Evolutionary conservation across 2,329 filamentous ascomycete genomes (phyloP), one percentile per base, ranked within the genome.

Genomic region (Neospermospora avenae): DNA sequence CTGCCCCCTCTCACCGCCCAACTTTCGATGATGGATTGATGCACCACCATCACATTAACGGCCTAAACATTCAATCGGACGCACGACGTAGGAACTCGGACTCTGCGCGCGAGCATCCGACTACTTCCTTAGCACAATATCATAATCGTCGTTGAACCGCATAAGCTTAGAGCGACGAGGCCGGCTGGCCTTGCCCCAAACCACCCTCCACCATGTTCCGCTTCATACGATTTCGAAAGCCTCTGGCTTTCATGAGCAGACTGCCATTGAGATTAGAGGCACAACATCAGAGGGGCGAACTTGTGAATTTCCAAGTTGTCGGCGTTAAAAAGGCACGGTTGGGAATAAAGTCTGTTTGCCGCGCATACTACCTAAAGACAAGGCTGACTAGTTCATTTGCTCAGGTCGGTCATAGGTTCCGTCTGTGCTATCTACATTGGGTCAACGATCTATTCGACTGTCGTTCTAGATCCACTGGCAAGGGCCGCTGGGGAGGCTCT

Each of bases 381-480:
- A 44, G 31, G 35, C 55, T 61, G 48, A 60, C 46, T 3, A 18
- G 10, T 28, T 25, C 31, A 7, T 10, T 28, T 25, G 4, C 42
- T 7, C 39, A 70, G 69, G 54, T 56, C 55, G 11, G 13, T 75
- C 18, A 53, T 75, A n/a, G 61, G 73, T 11, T 68, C 65, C 5
- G 59, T 72, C 41, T 73, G 77, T 45, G 62, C 74, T 2, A 77
- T 64, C 37, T 74, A 70, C 60, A 42, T 68, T 45, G 71, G 76
- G 63, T 81, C 73, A 66, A 69, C 76, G 37, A 68, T 80, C 35
- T 83, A 81, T 68, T 71, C 71, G 25, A 73, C 70, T 10, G 67
- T 78, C n/a, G 76, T 84, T 16, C 70, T 83, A 22, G 76, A 76
- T 56, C 78, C 79, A 1, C 62, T 84, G 2, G 71, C 75, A 45